Base-by-base conservation (phyloP, 139 green algal species). In the Chlorella sp. region DNA sequence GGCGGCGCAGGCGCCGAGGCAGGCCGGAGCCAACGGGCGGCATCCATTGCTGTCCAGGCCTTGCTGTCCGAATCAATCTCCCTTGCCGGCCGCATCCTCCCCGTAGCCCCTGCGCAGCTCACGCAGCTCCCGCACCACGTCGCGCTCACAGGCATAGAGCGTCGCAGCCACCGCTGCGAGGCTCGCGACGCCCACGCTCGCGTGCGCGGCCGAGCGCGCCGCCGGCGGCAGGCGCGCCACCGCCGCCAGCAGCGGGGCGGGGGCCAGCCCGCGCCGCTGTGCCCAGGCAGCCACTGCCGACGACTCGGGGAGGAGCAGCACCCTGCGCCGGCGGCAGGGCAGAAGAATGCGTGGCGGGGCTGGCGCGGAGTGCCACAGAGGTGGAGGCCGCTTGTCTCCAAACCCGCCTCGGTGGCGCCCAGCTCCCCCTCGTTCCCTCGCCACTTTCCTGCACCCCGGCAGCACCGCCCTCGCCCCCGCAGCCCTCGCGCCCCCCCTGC, bases 101-200 rank as follows among this genome's bases (percentile, higher is more conserved):
- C 48, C 21, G 48, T 21, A n/a, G 36, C 60, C 63, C 67, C 56
- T 83, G 33, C 59, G 70, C 63, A 89, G 36, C 31, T 33, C 48
- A 14, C 38, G 45, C 36, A 89, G 23, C 60, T 84, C 65, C 12
- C 15, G 15, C 23, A 86, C 15, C 27, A 81, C 65, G 19, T 62
- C 59, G 3, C 77, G 55, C 66, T 91, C 87, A 35, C 68, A 58
- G 0, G 9, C 41, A 6, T 38, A 29, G 31, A 85, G 65, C 5
- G 65, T 48, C n/a, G 41, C 45, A 33, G 67, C 8, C 46, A 89
- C 75, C 12, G 19, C 55, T 1, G 25, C 77, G 42, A 92, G 21
- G 42, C 76, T 73, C 8, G 51, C 55, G 3, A 66, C 66, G 2
- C 83, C 87, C 19, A 91, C 85, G 6, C 42, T 66, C 43, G 87